Conservation (phyloP, 2,329 filamentous ascomycete genomes). For the Botrytis aclada region DNA sequence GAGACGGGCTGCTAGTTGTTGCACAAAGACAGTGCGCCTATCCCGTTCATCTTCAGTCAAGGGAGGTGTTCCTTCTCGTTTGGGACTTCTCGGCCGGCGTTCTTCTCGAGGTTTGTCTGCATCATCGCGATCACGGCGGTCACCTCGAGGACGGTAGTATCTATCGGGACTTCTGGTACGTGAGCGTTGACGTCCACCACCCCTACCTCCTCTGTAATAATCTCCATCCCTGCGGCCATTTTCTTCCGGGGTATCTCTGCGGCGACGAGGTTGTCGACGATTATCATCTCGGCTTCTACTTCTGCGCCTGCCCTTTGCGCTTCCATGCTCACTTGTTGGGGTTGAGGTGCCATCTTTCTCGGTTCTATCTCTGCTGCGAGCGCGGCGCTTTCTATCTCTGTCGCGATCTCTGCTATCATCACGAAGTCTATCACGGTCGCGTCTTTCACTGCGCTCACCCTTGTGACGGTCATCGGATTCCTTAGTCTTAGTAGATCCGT, state of each 20-base stretch:
- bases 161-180: constrained; percentile 70
- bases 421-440: constrained; percentile 55
- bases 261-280: constrained; percentile 68
- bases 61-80: constrained; percentile 59
- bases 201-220: constrained; percentile 58
- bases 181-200: constrained; percentile 58
- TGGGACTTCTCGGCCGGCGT: constrained; percentile 44
- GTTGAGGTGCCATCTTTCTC: constrained; percentile 60
- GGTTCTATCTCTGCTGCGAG: constrained; percentile 19
- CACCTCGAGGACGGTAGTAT: constrained; percentile 50
- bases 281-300: constrained; percentile 76
- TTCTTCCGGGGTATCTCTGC: constrained; percentile 55
- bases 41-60: constrained; percentile 95
- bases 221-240: constrained; percentile 55
- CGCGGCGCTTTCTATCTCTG: constrained; percentile 47
- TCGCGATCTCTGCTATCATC: constrained; percentile 55
- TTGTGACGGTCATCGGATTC: constrained; percentile 58
- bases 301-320: constrained; percentile 77
- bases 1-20: constrained; percentile 92
- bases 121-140: constrained; percentile 51
- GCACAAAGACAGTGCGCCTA: constrained; percentile 94
- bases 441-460: constrained; percentile 50
- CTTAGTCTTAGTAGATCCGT: constrained; percentile 44
- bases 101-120: constrained; percentile 46
- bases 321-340: constrained; percentile 61